Percentiles rank a stretch among this genome's conserved stretches.
Evolutionary conservation across 2,329 filamentous ascomycete genomes (phyloP).

Genomic region (Aspergillus persii): DNA sequence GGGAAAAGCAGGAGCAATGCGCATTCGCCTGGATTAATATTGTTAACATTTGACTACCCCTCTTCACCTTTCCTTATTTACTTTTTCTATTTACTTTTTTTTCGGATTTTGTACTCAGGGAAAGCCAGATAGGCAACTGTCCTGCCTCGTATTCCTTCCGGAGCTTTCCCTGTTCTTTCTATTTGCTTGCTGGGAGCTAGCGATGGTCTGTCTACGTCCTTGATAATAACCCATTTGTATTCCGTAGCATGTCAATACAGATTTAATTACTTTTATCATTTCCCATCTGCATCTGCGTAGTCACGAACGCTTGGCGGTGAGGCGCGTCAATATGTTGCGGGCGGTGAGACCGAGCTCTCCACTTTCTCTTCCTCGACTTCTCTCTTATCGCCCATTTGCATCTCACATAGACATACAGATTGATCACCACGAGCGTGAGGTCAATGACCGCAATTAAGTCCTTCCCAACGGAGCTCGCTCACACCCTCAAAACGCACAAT

Average conservation of each 20-base stretch:
- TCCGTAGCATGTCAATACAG: conserved; percentile 41
- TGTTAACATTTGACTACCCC: conserved; percentile 37
- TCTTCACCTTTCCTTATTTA: conserved; percentile 27
- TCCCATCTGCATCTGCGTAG: neutral
- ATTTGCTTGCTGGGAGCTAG: conserved; percentile 42
- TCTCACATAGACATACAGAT: neutral
- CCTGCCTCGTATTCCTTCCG: conserved; percentile 24
- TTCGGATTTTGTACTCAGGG: conserved; percentile 29
- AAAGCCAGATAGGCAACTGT: conserved; percentile 21
- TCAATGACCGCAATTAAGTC: conserved; percentile 29
- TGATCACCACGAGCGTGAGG: neutral
- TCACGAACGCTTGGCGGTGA: neutral
- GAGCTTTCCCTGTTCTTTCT: conserved; percentile 33
- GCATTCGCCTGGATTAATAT: conserved; percentile 31
- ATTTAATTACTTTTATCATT: conserved; percentile 30
- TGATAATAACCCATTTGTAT: conserved; percentile 44
- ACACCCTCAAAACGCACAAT: conserved; percentile 46
- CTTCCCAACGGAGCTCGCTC: conserved; percentile 41
- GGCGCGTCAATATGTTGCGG: neutral
- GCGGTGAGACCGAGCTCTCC: conserved; percentile 6
- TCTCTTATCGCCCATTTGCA: neutral
- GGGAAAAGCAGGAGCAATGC: conserved; percentile 24
- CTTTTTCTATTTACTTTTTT: conserved; percentile 19
- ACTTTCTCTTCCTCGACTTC: neutral
- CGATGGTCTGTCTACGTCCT: conserved; percentile 40